Percentiles rank a stretch among this genome's conserved stretches.
phyloP scores from a whole-genome alignment of 176 grass and related monocot genomes.

The Musa troglodytarum region DNA sequence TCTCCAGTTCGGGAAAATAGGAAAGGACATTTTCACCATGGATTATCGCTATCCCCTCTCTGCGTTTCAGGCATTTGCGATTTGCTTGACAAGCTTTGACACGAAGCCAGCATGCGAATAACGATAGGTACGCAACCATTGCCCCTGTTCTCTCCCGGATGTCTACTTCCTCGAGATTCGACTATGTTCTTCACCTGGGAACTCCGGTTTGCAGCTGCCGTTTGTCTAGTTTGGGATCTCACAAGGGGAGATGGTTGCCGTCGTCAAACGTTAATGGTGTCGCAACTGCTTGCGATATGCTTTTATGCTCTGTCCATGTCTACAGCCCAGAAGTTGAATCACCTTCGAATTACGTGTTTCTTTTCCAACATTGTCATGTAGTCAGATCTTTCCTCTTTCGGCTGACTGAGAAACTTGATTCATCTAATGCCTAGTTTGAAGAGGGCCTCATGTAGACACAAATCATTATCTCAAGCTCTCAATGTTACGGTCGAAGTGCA shows the following conservation, averaged over 20 bases:
- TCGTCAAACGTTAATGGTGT: background rate
- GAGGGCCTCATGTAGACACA: background rate
- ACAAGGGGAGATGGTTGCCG: background rate
- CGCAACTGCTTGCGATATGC: background rate
- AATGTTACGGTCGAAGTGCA: background rate
- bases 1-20: constrained; percentile 92
- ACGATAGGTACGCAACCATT: constrained; percentile 2
- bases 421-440: background rate
- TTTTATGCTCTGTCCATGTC: background rate
- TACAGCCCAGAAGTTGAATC: background rate
- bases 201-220: background rate
- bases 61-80: constrained; percentile 81
- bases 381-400: background rate
- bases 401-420: background rate
- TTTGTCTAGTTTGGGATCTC: background rate
- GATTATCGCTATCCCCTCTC: constrained; percentile 92
- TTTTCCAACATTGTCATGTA: background rate
- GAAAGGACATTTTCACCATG: constrained; percentile 99
- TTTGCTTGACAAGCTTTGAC: constrained; percentile 97
- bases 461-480: background rate
- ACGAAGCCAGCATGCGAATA: constrained; percentile 93
- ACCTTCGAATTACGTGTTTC: background rate
- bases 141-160: background rate
- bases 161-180: background rate
- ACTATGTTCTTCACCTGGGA: background rate